Percentiles rank a stretch among this genome's conserved stretches.
Conservation (phyloP, 176 grass and related monocot genomes). For the Rhynchospora pubera region DNA sequence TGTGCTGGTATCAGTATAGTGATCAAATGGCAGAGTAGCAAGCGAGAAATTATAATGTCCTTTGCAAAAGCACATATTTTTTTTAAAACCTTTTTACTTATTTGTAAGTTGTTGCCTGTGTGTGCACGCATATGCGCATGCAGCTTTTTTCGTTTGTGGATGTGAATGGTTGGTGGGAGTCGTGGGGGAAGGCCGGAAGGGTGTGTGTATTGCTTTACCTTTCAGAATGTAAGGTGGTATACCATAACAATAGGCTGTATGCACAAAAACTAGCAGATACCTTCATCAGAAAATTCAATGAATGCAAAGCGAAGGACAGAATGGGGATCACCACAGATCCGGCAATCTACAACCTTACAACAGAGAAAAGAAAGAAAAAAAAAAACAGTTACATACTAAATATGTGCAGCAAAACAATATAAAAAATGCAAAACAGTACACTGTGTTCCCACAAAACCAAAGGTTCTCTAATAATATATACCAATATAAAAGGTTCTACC, state of each 20-base stretch:
- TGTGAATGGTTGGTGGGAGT: too few species aligned
- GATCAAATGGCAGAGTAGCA: too few species aligned
- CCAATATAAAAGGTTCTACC: background rate
- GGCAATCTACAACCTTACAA: constrained; percentile 79
- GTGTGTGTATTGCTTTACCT: background rate
- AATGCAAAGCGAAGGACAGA: constrained; percentile 95
- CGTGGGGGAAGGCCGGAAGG: background rate
- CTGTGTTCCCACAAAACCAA: background rate
- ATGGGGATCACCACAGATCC: constrained; percentile 84
- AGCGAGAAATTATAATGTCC: too few species aligned
- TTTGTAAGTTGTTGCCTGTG: too few species aligned
- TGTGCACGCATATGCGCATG: too few species aligned
- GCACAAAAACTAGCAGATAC: constrained; percentile 22
- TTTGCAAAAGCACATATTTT: too few species aligned
- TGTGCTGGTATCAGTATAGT: too few species aligned
- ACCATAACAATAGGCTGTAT: constrained; percentile 8
- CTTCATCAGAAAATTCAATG: constrained; percentile 83
- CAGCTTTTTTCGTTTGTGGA: background rate
- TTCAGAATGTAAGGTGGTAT: background rate
- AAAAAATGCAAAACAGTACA: background rate
- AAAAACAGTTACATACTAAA: constrained; percentile 12
- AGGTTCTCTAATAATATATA: background rate
- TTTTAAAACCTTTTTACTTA: too few species aligned
- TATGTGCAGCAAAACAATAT: constrained; percentile 10
- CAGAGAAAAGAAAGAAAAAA: constrained; percentile 5